Conservation (phyloP, 2,329 filamentous ascomycete species). For the Curvularia hawaiiensis region DNA sequence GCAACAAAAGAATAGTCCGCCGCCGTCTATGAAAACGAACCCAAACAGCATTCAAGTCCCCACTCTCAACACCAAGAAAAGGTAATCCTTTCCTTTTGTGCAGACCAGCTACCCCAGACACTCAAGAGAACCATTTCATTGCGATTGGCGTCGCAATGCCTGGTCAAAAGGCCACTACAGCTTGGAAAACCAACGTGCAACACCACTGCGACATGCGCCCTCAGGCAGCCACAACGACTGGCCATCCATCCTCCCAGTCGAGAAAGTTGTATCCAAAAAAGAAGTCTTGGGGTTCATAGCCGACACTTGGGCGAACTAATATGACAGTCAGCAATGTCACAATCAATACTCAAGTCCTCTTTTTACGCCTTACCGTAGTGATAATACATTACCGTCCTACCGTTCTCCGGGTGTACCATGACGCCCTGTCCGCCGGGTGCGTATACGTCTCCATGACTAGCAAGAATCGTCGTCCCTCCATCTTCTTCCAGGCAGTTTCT, state of each 20-base stretch:
- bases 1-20: not conserved
- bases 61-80: not conserved
- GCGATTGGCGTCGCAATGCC: too few relatives aligned
- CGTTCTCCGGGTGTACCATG: constrained; percentile 21
- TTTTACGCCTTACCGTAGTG: constrained; percentile 34
- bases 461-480: constrained; percentile 65
- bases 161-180: too few relatives aligned
- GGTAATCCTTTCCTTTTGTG: not conserved
- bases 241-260: constrained; percentile 38
- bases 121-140: too few relatives aligned
- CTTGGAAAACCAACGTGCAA: too few relatives aligned
- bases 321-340: constrained; percentile 8
- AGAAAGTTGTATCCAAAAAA: constrained; percentile 41
- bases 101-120: not conserved
- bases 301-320: constrained; percentile 30
- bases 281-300: constrained; percentile 32
- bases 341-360: not conserved
- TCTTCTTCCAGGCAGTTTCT: constrained; percentile 52
- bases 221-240: constrained; percentile 24
- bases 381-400: constrained; percentile 37
- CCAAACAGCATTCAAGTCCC: not conserved
- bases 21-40: not conserved
- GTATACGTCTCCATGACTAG: constrained; percentile 56
- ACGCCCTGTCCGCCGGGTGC: constrained; percentile 43
- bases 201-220: not conserved